Base-by-base conservation (phyloP, 1,284 basidiomycete species). In the Sporisorium exsertum region DNA sequence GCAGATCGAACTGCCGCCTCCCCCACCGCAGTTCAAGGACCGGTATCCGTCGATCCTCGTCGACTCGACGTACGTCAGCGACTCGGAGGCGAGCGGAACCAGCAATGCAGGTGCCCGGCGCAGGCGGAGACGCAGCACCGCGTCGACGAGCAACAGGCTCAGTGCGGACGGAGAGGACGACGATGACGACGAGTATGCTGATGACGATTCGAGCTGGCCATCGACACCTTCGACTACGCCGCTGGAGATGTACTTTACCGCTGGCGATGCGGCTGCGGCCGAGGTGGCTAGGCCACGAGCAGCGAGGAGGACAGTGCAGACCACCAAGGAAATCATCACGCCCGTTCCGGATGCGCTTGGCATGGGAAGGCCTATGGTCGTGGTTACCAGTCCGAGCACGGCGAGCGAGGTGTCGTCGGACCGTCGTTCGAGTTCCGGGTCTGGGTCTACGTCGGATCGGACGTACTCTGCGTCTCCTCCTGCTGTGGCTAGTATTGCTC, bases 181-280 rank as follows among this genome's bases (percentile, higher is more conserved):
- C 24, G 72, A 67, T 8, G 68, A 71, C 27, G 58, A 60, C 2
- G 57, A 55, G 0, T 63, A 57, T 35, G 68, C 58, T 2, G 73
- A 68, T n/a, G 73, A 76, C 32, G 65, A 76, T 26, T 76, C 73
- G 16, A 76, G 73, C 59, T 76, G 73, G 73, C 73, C 73, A 7
- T 76, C 73, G 1, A 76, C 73, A 0, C 73, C 73, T 15, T 76
- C 73, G 16, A 72, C 68, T 2, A 76, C 73, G 16, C 68, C 73
- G 35, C 51, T 76, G 4, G 72, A 76, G 51, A 46, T 50, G 24
- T 76, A 76, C 61, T 71, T 76, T n/a, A 49, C 64, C 13, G 24
- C 64, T 2, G 64, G 61, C 0, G 64, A 67, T n/a, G 49, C 40
- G 40, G 20, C 2, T n/a, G 40, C 49, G n/a, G 35, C 64, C 2